Evolutionary conservation across 495 filamentous ascomycete species (phyloP), one percentile per base, ranked within the genome.

Genomic region (Daldinia loculata): DNA sequence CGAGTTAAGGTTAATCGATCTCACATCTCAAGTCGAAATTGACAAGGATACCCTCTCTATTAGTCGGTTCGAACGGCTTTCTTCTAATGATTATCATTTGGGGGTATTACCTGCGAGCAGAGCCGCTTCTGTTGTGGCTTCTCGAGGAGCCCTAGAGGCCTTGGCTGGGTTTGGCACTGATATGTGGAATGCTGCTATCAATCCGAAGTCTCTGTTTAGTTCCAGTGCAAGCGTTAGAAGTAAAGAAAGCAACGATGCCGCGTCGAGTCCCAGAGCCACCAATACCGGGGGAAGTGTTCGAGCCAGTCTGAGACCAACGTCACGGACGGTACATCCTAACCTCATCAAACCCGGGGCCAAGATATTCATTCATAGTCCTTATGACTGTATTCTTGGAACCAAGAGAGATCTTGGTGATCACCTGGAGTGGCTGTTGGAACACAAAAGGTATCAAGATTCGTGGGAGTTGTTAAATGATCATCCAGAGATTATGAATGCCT

Each of bases 331-430:
- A 2, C 83, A 86, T 70, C 81, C 83, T 2, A 80, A 82, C 60
- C 79, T 87, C 8, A 70, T 76, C 51, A 88, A 88, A 15, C 86
- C 89, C 6, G 94, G 95, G 0, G 86, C 94, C 67, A 98, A 98
- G 72, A 92, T 99, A 27, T 97, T 97, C 76, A 91, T 99, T 32
- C 93, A 96, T 57, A 98, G 94, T 72, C 96, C 96, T 1, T 99
- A 95, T 71, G 95, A 99, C 80, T 97, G 94, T 70, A 88, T 97
- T 24, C 83, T 97, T 61, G 91, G 93, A 0, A 91, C 95, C 0
- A 93, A 93, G 72, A 83, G 95, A 68, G 94, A 97, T 69, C 82
- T 94, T 12, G 79, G 87, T 0, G 95, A 99, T 76, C 93, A 95
- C 70, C 80, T 98, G 14, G 82, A 85, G 6, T 99, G 94, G 94